These are phyloP conservation scores for Irpex rosettiformis DNA, from an alignment of 1,284 basidiomycete species.

Conservation along the genomic window DNA sequence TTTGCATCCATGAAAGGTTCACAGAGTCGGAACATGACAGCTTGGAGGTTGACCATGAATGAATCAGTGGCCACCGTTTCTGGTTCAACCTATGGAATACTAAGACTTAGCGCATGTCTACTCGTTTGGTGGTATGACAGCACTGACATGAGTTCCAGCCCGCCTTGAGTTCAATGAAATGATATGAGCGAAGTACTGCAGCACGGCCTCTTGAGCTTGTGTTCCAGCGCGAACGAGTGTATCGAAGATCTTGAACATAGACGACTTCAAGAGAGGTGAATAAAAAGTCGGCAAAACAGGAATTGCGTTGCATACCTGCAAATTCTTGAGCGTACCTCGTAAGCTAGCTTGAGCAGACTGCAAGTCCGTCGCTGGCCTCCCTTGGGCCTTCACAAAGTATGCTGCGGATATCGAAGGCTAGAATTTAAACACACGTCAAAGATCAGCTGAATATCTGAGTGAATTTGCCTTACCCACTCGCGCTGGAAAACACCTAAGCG, in stretches of 20 bases:
- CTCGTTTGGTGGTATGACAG: neutral
- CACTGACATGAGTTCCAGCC: slow-evolving; percentile 78
- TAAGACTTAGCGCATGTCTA: neutral
- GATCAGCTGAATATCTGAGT: neutral
- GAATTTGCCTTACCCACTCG: slow-evolving; percentile 69
- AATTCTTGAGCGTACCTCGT: slow-evolving; percentile 72
- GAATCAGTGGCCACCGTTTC: slow-evolving; percentile 87
- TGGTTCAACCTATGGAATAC: slow-evolving; percentile 62
- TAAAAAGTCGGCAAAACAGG: neutral
- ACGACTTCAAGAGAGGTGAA: slow-evolving; percentile 40
- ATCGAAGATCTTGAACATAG: slow-evolving; percentile 89
- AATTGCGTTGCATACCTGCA: slow-evolving; percentile 61
- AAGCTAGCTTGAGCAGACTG: slow-evolving; percentile 83
- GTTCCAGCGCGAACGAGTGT: slow-evolving; percentile 82
- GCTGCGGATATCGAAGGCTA: slow-evolving; percentile 75
- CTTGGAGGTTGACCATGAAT: slow-evolving; percentile 91
- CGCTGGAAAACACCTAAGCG: slow-evolving; percentile 80
- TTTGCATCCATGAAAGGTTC: slow-evolving; percentile 95
- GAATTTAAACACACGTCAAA: neutral
- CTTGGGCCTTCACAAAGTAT: slow-evolving; percentile 86
- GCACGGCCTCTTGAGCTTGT: slow-evolving; percentile 76
- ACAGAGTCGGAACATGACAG: slow-evolving; percentile 82
- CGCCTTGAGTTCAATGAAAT: slow-evolving; percentile 81
- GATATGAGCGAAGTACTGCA: slow-evolving; percentile 81
- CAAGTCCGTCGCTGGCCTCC: slow-evolving; percentile 70